Conservation (phyloP, 2,329 filamentous ascomycete species). For the Cephalotrichum gorgonifer region DNA sequence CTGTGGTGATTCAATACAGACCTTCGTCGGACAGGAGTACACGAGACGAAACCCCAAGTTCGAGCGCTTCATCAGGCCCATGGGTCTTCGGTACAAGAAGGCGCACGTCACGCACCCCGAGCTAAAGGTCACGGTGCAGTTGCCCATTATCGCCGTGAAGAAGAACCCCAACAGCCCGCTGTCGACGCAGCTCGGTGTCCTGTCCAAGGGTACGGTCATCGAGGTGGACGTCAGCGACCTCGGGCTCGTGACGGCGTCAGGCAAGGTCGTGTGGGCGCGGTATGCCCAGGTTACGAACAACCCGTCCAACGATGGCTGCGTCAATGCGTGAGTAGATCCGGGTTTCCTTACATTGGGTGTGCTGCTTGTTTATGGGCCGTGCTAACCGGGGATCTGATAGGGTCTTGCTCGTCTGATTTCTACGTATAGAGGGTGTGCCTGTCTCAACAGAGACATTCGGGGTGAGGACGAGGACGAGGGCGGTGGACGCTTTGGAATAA, state of each 20-base stretch:
- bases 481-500: too few relatives aligned
- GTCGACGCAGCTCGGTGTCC: conserved; percentile 84
- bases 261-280: conserved; percentile 88
- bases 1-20: conserved; percentile 44
- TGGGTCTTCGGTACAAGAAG: conserved; percentile 41
- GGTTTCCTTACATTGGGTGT: not conserved
- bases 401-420: conserved; percentile 5
- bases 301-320: conserved; percentile 34
- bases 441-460: too few relatives aligned
- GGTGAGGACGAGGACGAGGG: too few relatives aligned
- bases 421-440: too few relatives aligned
- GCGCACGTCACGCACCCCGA: conserved; percentile 59
- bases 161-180: conserved; percentile 72
- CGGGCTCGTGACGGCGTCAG: conserved; percentile 79
- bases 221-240: conserved; percentile 93
- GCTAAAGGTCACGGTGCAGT: conserved; percentile 76
- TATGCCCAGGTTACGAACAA: conserved; percentile 62
- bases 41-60: conserved; percentile 78
- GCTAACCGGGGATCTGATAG: conserved; percentile 3
- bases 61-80: conserved; percentile 44
- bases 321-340: conserved; percentile 24
- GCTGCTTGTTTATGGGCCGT: not conserved
- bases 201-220: conserved; percentile 70
- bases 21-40: conserved; percentile 83
- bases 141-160: conserved; percentile 62